These are phyloP conservation scores for Suillus spraguei DNA, from an alignment of 768 basidiomycete species.

Conservation along the genomic window DNA sequence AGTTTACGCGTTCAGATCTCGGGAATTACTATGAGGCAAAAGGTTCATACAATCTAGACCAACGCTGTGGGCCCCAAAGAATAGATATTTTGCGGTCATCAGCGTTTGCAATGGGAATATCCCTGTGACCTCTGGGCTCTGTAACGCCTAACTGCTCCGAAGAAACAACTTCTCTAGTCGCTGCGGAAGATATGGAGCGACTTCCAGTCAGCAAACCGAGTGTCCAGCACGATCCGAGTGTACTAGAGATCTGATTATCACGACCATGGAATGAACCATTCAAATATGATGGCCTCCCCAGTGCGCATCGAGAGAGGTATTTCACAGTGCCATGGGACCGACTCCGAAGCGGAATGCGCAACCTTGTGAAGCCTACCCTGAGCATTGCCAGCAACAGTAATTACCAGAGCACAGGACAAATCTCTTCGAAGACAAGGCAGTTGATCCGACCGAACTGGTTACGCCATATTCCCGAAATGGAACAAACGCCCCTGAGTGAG, in stretches of 20 bases:
- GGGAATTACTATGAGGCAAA: not conserved
- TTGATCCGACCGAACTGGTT: conserved; percentile 3
- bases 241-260: not conserved
- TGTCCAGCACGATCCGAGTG: not conserved
- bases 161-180: conserved; percentile 16
- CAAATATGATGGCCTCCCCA: not conserved
- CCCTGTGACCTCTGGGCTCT: conserved; percentile 20
- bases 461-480: not conserved
- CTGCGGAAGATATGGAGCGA: conserved; percentile 3
- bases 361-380: not conserved
- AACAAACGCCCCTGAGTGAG: not conserved
- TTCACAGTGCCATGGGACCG: not conserved
- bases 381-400: not conserved
- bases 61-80: conserved; percentile 70
- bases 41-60: conserved; percentile 74
- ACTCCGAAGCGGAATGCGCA: not conserved
- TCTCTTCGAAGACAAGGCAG: not conserved
- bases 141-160: conserved; percentile 32
- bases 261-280: not conserved
- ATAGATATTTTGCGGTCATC: conserved; percentile 66
- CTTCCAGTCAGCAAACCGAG: not conserved
- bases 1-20: conserved; percentile 5
- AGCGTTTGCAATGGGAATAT: conserved; percentile 54
- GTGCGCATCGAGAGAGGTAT: not conserved
- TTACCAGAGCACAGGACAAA: not conserved